Base-by-base conservation (phyloP, 352 stramenopile genomes). In the Globisporangium heterothallicum region DNA sequence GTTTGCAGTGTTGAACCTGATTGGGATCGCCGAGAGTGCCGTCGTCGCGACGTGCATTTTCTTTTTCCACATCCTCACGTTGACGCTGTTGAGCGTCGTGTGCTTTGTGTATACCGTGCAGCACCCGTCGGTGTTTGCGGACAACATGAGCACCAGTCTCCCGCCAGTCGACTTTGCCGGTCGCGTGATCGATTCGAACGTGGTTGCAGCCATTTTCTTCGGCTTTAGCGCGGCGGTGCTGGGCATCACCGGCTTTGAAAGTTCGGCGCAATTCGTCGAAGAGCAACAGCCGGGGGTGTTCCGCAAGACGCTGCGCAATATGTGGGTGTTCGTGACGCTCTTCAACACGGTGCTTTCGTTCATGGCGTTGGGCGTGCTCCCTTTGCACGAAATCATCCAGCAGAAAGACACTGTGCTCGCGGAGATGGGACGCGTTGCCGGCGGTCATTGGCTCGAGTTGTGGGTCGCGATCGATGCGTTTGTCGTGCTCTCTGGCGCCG, bases 201-300 rank as follows among this genome's bases (percentile, higher is more conserved):
- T 70, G 6, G 30, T 70, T 24, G 64, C 61, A 1, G 68, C 70
- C 35, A 63, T 84, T 18, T 84, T 81, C 52, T 87, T 90, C 45
- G 78, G 78, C 27, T 81, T 76, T 42, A 66, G 54, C 16, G 68
- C 66, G n/a, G 83, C 83, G 9, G 87, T 95, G 72, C 67, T 95
- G 8, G 83, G 85, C 44, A 76, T 94, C 56, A 86, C 70, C 13
- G 85, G 85, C 32, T 95, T 95, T 59, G 85, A 95, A 68, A 90
- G 66, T 1, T 84, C 70, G 41, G 76, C 77, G 10, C 80, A 94
- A 57, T 93, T 92, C 66, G 78, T 95, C 27, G 81, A 95, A 62
- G 69, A 90, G 57, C 80, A 93, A 53, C 53, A 74, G 36, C 63
- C 64, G 3, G 77, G 82, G 1, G 80, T 92, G 16, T 95, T 94